Conservation (phyloP, 2,329 filamentous ascomycete genomes). For the Sarocladiaceae sp. region DNA sequence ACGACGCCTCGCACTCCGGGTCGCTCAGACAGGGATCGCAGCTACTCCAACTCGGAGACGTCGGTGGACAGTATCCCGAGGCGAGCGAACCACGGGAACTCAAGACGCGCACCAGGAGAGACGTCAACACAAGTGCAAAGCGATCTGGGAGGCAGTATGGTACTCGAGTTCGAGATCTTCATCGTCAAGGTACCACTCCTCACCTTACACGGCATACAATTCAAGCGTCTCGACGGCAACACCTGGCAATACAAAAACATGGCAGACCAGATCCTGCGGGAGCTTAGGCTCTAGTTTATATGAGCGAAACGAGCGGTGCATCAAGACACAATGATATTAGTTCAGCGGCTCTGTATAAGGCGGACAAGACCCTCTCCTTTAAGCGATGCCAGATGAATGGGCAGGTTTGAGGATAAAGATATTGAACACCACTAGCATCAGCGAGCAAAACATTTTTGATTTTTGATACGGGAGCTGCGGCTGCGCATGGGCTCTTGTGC, state of each 20-base stretch:
- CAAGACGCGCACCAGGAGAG: conserved; percentile 68
- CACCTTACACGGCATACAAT: conserved; percentile 91
- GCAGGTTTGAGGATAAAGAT: background rate
- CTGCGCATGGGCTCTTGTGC: background rate
- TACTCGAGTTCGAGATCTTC: conserved; percentile 89
- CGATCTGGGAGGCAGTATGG: conserved; percentile 79
- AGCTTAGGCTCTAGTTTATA: conserved; percentile 64
- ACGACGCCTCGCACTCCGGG: conserved; percentile 39
- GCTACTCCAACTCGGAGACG: conserved; percentile 82
- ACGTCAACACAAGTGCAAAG: conserved; percentile 90
- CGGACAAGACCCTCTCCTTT: background rate
- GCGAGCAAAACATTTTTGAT: conserved; percentile 3
- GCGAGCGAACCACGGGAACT: conserved; percentile 42
- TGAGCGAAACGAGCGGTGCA: background rate
- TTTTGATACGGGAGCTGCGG: background rate
- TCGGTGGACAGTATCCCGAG: conserved; percentile 70
- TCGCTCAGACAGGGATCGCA: conserved; percentile 53
- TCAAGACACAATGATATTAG: background rate
- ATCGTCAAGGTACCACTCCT: conserved; percentile 96
- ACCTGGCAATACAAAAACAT: conserved; percentile 99
- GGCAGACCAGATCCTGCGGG: conserved; percentile 90
- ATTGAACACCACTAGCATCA: conserved; percentile 6
- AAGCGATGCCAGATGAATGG: background rate
- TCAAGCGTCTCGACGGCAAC: conserved; percentile 92
- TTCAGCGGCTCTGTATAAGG: background rate